Evolutionary conservation across 371 early-diverging fungal genomes (phyloP), one percentile per base, ranked within the genome.

Genomic region (Mortierella sp.): DNA sequence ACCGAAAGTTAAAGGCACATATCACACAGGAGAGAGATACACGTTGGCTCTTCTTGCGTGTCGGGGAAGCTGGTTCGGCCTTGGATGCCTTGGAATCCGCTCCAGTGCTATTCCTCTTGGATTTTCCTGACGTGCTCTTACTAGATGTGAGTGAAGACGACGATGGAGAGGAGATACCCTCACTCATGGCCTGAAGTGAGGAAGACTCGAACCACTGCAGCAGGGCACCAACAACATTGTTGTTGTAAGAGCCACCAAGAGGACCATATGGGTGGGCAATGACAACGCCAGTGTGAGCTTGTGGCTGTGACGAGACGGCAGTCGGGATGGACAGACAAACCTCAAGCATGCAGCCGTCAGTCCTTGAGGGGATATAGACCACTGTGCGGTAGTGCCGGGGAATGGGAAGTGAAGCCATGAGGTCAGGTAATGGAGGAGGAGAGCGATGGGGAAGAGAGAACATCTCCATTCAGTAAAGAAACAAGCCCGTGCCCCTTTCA

Each of bases 1-100:
- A 74, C 84, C 84, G 73, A 66, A 87, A 87, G 60, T 87, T 86
- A 46, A 87, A 49, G 17, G 77, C 77, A 49, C 69, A 68, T 34
- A 76, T 65, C 27, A 76, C 63, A 37, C 77, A 69, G 6, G 77
- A 60, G 17, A 76, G 46, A 19, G 69, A 49, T 12, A 58, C 52
- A 6, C 63, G 2, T 47, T 58, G 54, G 27, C 31, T 28, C 6
- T 49, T 63, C 44, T 56, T 41, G 1, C 44, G 34, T 4, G 53
- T 21, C 14, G 51, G 13, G 13, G 19, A 24, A 14, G 43, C 57
- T 13, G 40, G 28, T 14, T 56, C 27, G 10, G 50, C 34, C 17
- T 34, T 39, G 19, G 57, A 27, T 19, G n/a, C 29, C 14, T 14
- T 14, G 24, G 49, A 25, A 37, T 17, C 60, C 19, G 37, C 1